Base-by-base conservation (phyloP, 2,329 filamentous ascomycete genomes). In the Botryotinia globosa region DNA sequence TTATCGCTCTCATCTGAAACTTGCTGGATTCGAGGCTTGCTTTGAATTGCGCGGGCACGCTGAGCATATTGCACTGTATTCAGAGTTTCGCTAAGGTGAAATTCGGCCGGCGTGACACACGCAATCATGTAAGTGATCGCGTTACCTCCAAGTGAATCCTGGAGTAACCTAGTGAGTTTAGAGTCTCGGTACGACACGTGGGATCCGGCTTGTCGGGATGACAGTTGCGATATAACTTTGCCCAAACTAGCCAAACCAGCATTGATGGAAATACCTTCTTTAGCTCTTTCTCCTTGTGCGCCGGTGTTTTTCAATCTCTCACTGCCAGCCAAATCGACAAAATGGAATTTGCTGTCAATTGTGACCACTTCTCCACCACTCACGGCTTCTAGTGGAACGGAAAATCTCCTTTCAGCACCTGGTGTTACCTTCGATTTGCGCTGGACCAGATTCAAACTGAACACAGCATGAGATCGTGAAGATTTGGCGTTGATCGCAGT, bases 91-190 rank as follows among this genome's bases (percentile, higher is more conserved):
- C 94, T 98, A 62, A 99, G 85, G 81, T 99, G 96, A 80, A 99
- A 99, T 81, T 98, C 94, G 22, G 95, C 94, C 0, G 94, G 95
- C 1, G 95, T 99, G 44, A 99, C 94, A 83, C 96, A 99, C 14
- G 96, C 96, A 83, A 99, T 96, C 96, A 99, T 98, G 84, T 98
- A 99, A 0, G 96, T 99, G 80, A 98, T 97, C 51, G 96, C 96
- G 81, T 97, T 98, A 7, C 96, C 96, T 73, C 96, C 96, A 8
- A 99, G 87, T 0, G 96, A 99, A 82, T 99, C 96, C 85, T 99
- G 96, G 29, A 99, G 88, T 37, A 99, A 86, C 74, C 96, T 91
- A 18, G 96, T 99, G 77, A 99, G 89, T 81, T 94, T 94, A n/a
- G 96, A 98, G 83, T 99, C 96, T 76, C 96, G 93, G 81, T 99